Base-by-base conservation (phyloP, 768 basidiomycete genomes). In the Trametopsis cervina region DNA sequence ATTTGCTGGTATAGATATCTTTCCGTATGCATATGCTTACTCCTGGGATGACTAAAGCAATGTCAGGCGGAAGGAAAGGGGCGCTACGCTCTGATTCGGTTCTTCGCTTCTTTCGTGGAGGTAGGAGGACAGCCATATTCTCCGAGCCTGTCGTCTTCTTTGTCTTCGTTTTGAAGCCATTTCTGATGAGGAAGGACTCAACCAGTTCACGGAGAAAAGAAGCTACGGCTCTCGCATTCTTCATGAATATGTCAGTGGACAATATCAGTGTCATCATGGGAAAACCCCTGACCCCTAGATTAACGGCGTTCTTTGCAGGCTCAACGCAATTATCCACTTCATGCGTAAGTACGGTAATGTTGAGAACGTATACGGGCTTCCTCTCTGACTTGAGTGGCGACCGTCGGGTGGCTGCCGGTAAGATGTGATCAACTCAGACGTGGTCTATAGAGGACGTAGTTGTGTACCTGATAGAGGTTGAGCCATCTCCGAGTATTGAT, bases 311-410 rank as follows among this genome's bases (percentile, higher is more conserved):
- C 67, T 93, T 94, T 15, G 77, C 69, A n/a, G 92, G 89, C 54
- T 89, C 90, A 23, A 92, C 59, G 50, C 80, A 79, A 47, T 86
- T 84, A 59, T 96, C 91, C 7, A 96, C 69, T 22, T 81, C 69
- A 21, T 69, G 66, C 2, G 80, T 66, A 38, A 89, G 81, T 17
- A 93, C 66, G 7, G 68, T 72, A 50, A 98, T 60, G 59, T 89
- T 82, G 40, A 98, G 69, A 40, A 92, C 84, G 62, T 88, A 97
- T 51, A 92, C 79, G 4, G 92, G 82, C 62, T 78, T 79, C 63
- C 81, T 82, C 59, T 91, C 89, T 20, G 68, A 63, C 65, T 88
- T 91, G 35, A 85, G 80, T 25, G 91, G 87, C 26, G 91, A 86
- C 26, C 85, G 75, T 50, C 87, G 78, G 38, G 59, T 59, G 42